Evolutionary conservation across 192 early-diverging fungal genomes (phyloP), one percentile per base, ranked within the genome.

Genomic region (Umbelopsis sp.): DNA sequence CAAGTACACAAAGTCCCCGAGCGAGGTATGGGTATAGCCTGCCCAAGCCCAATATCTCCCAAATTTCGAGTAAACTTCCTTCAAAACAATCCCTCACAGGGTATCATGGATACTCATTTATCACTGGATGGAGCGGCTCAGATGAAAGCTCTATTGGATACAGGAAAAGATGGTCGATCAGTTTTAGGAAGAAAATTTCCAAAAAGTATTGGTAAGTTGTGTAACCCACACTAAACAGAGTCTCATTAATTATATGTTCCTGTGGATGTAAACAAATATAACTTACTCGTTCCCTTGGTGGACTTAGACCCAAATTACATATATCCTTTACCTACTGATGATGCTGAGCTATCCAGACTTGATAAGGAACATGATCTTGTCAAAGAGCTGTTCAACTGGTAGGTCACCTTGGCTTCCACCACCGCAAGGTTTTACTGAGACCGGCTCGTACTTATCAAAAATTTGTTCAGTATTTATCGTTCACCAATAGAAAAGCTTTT

Each of bases 401-500:
- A 61, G 15, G 55, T 53, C 18, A 23, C 12, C 55, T 25, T 25
- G 1, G 15, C 8, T 30, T 58, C 37, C 37, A 10, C 5, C 11
- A 53, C 23, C 51, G 7, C 11, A 25, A 25, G 11, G 11, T 23
- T 53, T 1, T 53, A 2, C 0, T 20, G 18, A 53, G 51, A 23
- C 3, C 27, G 11, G 5, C n/a, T 22, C 23, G 6, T 30, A 53
- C 51, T 23, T 3, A 53, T 7, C 16, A 46, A 66, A 4, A n/a
- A 33, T 73, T 73, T 51, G 18, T 8, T 69, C 20, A 55, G 67
- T 23, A 71, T 72, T 25, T 76, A 45, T 53, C 65, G 64, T 9
- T 61, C 74, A 7, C 74, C 74, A 7, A 53, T 76, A 18, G 64
- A 71, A 4, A 66, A 68, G 20, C 20, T 65, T 4, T 22, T 76